These are phyloP conservation scores for Chlamydomonas sphaeroides DNA, from an alignment of 139 green algal species.

Conservation along the genomic window DNA sequence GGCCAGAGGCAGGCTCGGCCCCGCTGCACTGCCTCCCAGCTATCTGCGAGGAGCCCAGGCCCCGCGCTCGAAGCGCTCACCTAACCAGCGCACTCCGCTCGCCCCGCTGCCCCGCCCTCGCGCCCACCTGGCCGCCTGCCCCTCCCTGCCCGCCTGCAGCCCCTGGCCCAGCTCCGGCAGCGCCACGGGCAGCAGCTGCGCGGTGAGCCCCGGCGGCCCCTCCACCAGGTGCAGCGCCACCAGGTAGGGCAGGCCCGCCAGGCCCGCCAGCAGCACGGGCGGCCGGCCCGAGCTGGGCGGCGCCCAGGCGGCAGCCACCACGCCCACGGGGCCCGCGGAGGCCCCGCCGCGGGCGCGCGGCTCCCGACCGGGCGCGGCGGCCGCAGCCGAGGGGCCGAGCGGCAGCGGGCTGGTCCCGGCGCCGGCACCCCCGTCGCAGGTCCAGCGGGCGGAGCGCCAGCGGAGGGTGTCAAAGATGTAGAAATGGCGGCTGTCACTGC, in stretches of 20 bases:
- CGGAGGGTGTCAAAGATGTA: conserved; percentile 41
- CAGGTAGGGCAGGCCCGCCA: conserved; percentile 21
- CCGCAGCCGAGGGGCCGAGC: too few relatives aligned
- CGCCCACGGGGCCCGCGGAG: too few relatives aligned
- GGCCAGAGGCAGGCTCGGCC: neutral
- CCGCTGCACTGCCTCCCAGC: neutral
- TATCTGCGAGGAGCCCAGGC: too few relatives aligned
- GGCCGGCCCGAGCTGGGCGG: neutral
- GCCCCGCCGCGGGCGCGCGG: too few relatives aligned
- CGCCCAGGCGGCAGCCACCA: conserved; percentile 1
- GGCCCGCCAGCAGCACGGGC: conserved; percentile 45
- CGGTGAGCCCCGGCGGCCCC: conserved; percentile 21
- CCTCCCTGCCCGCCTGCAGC: too few relatives aligned
- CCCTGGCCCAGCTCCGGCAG: conserved; percentile 39
- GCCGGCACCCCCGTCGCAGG: too few relatives aligned
- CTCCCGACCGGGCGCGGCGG: too few relatives aligned
- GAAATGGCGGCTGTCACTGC: conserved; percentile 26
- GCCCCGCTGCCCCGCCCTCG: neutral
- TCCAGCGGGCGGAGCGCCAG: conserved; percentile 34
- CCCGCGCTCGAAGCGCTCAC: too few relatives aligned
- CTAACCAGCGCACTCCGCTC: too few relatives aligned
- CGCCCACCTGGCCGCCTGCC: neutral
- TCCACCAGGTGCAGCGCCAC: conserved; percentile 55
- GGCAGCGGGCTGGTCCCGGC: too few relatives aligned
- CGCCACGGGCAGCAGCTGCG: conserved; percentile 52